Conservation (phyloP, 2,329 filamentous ascomycete genomes). For the Colletotrichum nymphaeae region DNA sequence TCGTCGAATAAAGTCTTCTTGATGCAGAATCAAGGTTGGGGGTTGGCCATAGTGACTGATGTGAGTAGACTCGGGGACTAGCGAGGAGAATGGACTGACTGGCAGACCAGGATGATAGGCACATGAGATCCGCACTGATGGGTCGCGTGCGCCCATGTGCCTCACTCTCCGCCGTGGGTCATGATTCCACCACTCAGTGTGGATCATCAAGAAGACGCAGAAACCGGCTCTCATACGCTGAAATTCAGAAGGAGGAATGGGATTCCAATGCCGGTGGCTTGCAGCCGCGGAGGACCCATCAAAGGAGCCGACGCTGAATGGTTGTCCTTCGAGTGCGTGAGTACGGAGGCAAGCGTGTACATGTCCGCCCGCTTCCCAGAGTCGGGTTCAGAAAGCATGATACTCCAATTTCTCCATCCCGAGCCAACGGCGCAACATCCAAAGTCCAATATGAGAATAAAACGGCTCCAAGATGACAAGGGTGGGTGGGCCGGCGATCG, state of each 20-base stretch:
- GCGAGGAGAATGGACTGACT: slow-evolving; percentile 5
- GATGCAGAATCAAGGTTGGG: not conserved
- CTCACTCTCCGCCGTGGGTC: not conserved
- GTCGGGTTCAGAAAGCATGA: not conserved
- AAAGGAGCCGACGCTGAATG: not conserved
- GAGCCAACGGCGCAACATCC: not conserved
- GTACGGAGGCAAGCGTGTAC: not conserved
- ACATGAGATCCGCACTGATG: slow-evolving; percentile 14
- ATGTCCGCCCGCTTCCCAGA: not conserved
- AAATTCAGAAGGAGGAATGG: not conserved
- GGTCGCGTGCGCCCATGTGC: slow-evolving; percentile 18
- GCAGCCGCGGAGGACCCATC: not conserved
- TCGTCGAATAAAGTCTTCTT: not conserved
- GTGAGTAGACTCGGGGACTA: not conserved
- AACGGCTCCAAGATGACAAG: not conserved
- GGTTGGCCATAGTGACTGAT: not conserved
- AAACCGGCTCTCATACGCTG: not conserved
- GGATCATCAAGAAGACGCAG: not conserved
- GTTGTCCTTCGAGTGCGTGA: not conserved
- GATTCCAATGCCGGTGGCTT: slow-evolving; percentile 18
- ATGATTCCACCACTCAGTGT: slow-evolving; percentile 16
- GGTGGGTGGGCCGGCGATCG: slow-evolving; percentile 5
- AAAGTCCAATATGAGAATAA: not conserved
- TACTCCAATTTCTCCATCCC: not conserved
- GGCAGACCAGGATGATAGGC: slow-evolving; percentile 3